Evolutionary conservation across 768 basidiomycete species (phyloP), one percentile per base, ranked within the genome.

Genomic region (Mycena belliarum): DNA sequence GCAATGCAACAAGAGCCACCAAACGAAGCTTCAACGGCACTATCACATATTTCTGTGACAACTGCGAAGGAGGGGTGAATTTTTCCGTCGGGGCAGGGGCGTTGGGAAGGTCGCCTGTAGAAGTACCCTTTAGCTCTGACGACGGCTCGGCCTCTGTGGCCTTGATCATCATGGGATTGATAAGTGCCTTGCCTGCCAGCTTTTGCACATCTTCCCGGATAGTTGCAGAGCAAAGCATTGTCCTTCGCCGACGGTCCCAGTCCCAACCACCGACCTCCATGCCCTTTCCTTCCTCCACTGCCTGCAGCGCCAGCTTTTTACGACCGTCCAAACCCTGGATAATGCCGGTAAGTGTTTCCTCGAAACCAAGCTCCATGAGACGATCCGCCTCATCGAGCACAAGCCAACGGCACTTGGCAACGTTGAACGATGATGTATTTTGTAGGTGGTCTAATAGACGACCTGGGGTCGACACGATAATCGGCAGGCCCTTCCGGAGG

Each of bases 301-400:
- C 92, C 64, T 85, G 82, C 66, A 76, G 65, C 6, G 92, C 93
- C 8, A 95, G 77, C 61, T 85, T 87, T 49, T 84, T 73, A 49
- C 93, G 82, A 0, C 93, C 94, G 57, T 98, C 94, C 21, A 99
- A 72, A 11, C 89, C 88, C 66, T 88, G 83, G 33, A 98, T 75
- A 61, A 98, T 97, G 1, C 93, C 94, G 54, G 82, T 84, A 66
- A 99, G 90, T 0, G 94, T 93, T 68, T 98, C 95, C 70, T 97
- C 95, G 61, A 99, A 99, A 0, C 97, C 97, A 41, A 98, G 84
- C 62, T 98, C 95, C 95, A 98, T 98, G 49, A 99, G 76, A 40
- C 95, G 81, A 73, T 99, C 97, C 7, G 96, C 95, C 76, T 99
- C 97, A 69, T 99, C 97, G 24, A 98, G 84, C 10, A 99, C 87